phyloP scores from a whole-genome alignment of 1,284 basidiomycete genomes.

The Melampsora abietis-canadensis region DNA sequence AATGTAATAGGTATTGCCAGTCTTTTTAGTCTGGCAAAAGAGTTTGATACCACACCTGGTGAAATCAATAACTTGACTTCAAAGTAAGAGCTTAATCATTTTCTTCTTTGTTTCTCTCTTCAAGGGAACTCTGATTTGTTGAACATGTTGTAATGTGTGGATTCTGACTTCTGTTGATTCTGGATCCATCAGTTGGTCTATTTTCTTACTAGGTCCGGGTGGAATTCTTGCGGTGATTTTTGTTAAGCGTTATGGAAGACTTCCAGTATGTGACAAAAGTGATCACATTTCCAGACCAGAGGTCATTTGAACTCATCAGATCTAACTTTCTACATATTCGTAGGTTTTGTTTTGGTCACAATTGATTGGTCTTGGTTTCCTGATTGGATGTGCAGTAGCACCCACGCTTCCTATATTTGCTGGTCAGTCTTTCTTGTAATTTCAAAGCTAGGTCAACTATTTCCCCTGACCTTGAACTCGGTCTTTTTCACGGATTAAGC shows the following conservation, averaged over 20 bases:
- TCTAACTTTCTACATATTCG: constrained; percentile 46
- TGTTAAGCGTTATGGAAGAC: constrained; percentile 62
- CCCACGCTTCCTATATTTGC: constrained; percentile 57
- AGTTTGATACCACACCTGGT: constrained; percentile 62
- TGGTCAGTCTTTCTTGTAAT: constrained; percentile 7
- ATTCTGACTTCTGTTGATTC: constrained; percentile 45
- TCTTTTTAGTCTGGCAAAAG: constrained; percentile 62
- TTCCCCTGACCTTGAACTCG: background rate
- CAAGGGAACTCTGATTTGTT: constrained; percentile 28
- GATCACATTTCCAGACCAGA: constrained; percentile 54
- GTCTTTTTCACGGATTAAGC: constrained; percentile 52
- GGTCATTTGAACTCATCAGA: constrained; percentile 38
- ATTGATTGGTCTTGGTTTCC: constrained; percentile 59
- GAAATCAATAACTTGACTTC: constrained; percentile 62
- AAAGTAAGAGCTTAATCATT: constrained; percentile 41
- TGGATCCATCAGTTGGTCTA: constrained; percentile 60
- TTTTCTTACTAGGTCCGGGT: constrained; percentile 66
- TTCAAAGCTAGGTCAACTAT: background rate
- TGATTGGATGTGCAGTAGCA: constrained; percentile 61
- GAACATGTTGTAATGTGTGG: constrained; percentile 47
- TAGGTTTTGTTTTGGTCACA: constrained; percentile 47
- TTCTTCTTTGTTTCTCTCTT: background rate
- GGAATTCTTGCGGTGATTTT: constrained; percentile 64
- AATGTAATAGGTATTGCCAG: constrained; percentile 47
- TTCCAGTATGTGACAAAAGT: constrained; percentile 65